Conservation (phyloP, 2,329 filamentous ascomycete species). For the Fusarium coffeatum region DNA sequence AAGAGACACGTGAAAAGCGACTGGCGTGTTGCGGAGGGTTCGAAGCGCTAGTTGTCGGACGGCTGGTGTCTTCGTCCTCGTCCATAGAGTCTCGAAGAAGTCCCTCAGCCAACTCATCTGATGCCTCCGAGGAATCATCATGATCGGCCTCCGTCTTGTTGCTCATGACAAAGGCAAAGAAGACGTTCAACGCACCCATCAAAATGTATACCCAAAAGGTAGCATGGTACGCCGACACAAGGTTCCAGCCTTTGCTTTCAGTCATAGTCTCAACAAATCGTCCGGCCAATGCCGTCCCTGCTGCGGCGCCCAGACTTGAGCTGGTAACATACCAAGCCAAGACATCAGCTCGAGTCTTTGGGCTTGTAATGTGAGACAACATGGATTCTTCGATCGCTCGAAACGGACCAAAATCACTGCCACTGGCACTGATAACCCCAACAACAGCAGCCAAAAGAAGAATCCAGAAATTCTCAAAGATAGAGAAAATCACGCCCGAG, state of each 20-base stretch:
- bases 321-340: slow-evolving; percentile 73
- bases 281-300: slow-evolving; percentile 65
- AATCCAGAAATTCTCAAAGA: slow-evolving; percentile 69
- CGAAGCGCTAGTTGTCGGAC: slow-evolving; percentile 9
- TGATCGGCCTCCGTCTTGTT: slow-evolving; percentile 61
- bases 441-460: slow-evolving; percentile 68
- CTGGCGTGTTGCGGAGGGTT: slow-evolving; percentile 41
- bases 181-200: slow-evolving; percentile 65
- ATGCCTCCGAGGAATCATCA: slow-evolving; percentile 32
- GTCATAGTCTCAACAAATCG: slow-evolving; percentile 62
- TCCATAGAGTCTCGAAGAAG: slow-evolving; percentile 42
- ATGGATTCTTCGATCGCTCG: slow-evolving; percentile 74
- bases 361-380: slow-evolving; percentile 68
- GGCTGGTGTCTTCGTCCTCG: slow-evolving; percentile 15
- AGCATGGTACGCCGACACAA: slow-evolving; percentile 65
- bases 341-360: slow-evolving; percentile 69
- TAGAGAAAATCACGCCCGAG: slow-evolving; percentile 65
- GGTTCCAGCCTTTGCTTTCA: slow-evolving; percentile 59
- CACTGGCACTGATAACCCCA: slow-evolving; percentile 71
- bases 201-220: slow-evolving; percentile 68
- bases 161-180: slow-evolving; percentile 60
- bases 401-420: slow-evolving; percentile 75
- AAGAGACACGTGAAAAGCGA: slow-evolving; percentile 66
- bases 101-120: slow-evolving; percentile 39
- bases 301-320: slow-evolving; percentile 65